Evolutionary conservation across 805 yeast genomes (phyloP), one percentile per base, ranked within the genome.

Genomic region (Blastobotrys peoriensis): DNA sequence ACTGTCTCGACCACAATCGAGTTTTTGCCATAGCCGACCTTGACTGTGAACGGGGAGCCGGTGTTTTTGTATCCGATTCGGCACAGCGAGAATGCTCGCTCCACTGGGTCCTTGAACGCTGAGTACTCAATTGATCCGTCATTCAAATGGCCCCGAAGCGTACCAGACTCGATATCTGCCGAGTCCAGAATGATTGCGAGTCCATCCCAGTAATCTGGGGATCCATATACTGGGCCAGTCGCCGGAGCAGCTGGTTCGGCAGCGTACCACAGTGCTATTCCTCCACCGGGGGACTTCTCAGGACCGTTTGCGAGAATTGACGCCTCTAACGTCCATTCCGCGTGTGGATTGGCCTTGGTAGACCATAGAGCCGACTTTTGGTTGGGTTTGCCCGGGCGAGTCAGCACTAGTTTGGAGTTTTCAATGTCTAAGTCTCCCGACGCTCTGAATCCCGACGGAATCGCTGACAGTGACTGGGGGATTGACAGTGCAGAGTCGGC

Each of bases 161-260:
- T 55, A 4, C 39, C 44, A 18, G 45, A 48, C 10, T 41, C 45
- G 9, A 36, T 40, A 17, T 44, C 49, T 36, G 45, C 53, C n/a
- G 62, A 54, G 51, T 67, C 71, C 23, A 67, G 49, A 46, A 64
- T 54, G n/a, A 67, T 43, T 4, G 65, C 71, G 35, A 67, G 51
- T 2, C 72, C 72, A 45, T 67, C 69, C 69, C 69, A 67, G 9
- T 41, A 34, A 33, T 66, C 69, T 20, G 54, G 44, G 6, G 62
- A 56, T 18, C 71, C 71, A 47, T 62, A 64, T 5, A 64, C 58
- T 2, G 66, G 60, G 3, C 71, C 71, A 2, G 38, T 39, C 15
- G 49, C 47, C 35, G 48, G 50, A 1, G 40, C 39, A 36, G 47
- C 50, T 4, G 55, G 54, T 19, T 52, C 44, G 4, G 52, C 49